phyloP scores from a whole-genome alignment of 1,284 basidiomycete species.

The Rhodotorula sp. region DNA sequence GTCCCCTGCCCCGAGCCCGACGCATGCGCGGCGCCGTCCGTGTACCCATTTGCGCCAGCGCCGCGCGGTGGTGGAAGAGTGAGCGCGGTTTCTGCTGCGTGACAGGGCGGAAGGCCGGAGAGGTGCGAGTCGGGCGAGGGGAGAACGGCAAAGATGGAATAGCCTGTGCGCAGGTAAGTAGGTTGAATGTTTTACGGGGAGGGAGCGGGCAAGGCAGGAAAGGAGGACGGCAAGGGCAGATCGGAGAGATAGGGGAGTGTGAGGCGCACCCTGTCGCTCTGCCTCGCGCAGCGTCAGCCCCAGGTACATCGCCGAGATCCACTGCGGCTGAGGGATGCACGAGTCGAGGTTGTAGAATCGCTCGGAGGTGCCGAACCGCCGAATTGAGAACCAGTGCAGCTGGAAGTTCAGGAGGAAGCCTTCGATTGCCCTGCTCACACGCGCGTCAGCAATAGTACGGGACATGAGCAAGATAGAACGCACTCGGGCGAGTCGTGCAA shows the following conservation, averaged over 20 bases:
- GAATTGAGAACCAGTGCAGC: constrained; percentile 62
- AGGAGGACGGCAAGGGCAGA: no score
- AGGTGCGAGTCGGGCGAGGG: constrained; percentile 53
- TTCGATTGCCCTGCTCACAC: constrained; percentile 65
- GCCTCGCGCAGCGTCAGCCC: constrained; percentile 84
- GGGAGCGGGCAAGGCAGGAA: not conserved
- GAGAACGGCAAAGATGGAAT: constrained; percentile 78
- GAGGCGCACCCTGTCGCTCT: constrained; percentile 54
- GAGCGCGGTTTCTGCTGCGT: constrained; percentile 65
- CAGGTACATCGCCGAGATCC: constrained; percentile 80
- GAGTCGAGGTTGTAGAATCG: constrained; percentile 93
- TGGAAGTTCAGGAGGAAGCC: constrained; percentile 86
- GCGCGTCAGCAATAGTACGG: not conserved
- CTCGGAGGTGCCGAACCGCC: constrained; percentile 15
- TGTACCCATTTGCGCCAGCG: not conserved
- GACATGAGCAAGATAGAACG: constrained; percentile 45
- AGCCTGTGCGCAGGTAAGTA: constrained; percentile 67
- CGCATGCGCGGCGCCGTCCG: not conserved
- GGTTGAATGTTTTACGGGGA: no score
- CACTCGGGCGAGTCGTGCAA: constrained; percentile 78
- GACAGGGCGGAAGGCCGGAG: constrained; percentile 55
- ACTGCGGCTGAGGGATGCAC: constrained; percentile 68
- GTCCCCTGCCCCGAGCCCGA: not conserved
- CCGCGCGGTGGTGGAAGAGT: constrained; percentile 46
- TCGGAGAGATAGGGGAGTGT: no score